Conservation (phyloP, 495 filamentous ascomycete species). For the Hypoxylon subgilvum region DNA sequence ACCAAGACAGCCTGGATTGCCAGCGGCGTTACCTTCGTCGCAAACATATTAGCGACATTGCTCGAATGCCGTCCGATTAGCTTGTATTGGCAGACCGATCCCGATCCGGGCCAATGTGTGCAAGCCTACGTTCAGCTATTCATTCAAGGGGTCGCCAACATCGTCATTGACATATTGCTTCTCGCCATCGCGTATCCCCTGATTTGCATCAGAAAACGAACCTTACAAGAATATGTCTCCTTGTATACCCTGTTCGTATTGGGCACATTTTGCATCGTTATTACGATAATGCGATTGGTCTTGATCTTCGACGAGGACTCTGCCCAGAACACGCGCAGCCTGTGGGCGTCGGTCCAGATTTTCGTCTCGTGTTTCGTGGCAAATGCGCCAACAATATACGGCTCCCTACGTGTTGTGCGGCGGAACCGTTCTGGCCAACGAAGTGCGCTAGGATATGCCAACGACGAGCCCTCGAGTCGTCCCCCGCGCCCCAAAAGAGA, state of each 20-base stretch:
- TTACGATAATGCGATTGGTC: slow-evolving; percentile 50
- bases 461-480: slow-evolving; percentile 7
- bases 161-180: slow-evolving; percentile 52
- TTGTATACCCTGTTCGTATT: slow-evolving; percentile 48
- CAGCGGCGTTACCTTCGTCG: slow-evolving; percentile 45
- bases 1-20: slow-evolving; percentile 42
- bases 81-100: slow-evolving; percentile 52
- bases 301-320: slow-evolving; percentile 42
- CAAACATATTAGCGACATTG: slow-evolving; percentile 48
- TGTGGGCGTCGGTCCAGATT: slow-evolving; percentile 52
- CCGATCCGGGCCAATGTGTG: slow-evolving; percentile 50
- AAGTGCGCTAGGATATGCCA: slow-evolving; percentile 5
- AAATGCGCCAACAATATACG: slow-evolving; percentile 52
- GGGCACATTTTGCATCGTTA: slow-evolving; percentile 51
- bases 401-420: slow-evolving; percentile 36
- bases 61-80: slow-evolving; percentile 53
- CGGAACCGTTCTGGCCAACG: slow-evolving; percentile 23
- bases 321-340: slow-evolving; percentile 47
- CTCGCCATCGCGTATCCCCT: slow-evolving; percentile 51
- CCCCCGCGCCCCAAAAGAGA: slow-evolving; percentile 17
- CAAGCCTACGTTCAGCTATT: slow-evolving; percentile 49
- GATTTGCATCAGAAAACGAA: slow-evolving; percentile 43
- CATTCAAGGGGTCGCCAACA: slow-evolving; percentile 49
- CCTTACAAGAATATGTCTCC: slow-evolving; percentile 42
- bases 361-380: slow-evolving; percentile 54